Evolutionary conservation across 2,329 filamentous ascomycete species (phyloP).

Genomic region (Zymoseptoria brevis): DNA sequence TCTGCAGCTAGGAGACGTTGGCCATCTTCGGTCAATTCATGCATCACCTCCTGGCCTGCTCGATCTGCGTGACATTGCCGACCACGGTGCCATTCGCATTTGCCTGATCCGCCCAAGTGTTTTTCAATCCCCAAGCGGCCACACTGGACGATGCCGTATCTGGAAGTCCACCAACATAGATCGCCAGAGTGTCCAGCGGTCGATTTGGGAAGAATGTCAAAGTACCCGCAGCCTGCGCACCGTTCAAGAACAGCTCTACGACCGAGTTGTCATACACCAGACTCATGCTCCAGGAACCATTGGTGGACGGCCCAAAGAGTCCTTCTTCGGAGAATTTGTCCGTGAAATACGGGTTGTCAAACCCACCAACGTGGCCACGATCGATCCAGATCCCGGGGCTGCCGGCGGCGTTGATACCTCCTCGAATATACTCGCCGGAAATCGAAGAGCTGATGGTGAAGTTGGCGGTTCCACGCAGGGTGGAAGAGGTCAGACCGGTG

Average conservation of each 20-base stretch:
- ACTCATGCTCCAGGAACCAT: constrained; percentile 36
- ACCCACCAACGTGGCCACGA: constrained; percentile 42
- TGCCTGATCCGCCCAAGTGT: constrained; percentile 31
- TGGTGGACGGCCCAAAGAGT: constrained; percentile 16
- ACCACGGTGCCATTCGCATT: constrained; percentile 27
- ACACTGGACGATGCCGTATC: constrained; percentile 33
- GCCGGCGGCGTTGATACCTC: constrained; percentile 44
- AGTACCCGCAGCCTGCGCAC: constrained; percentile 44
- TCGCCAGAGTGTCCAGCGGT: constrained; percentile 33
- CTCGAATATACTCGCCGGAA: constrained; percentile 43
- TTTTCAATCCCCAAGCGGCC: constrained; percentile 33
- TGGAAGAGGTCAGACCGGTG: constrained; percentile 32
- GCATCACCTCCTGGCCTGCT: neutral
- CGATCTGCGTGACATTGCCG: constrained; percentile 28
- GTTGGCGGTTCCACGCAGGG: constrained; percentile 37
- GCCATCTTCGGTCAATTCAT: neutral
- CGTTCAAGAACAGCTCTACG: constrained; percentile 49
- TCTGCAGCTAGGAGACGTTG: neutral
- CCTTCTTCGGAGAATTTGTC: constrained; percentile 43
- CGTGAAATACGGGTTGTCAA: constrained; percentile 49
- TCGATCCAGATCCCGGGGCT: constrained; percentile 39
- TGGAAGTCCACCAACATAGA: constrained; percentile 31
- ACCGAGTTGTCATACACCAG: constrained; percentile 49
- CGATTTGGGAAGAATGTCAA: constrained; percentile 44
- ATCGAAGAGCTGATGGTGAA: constrained; percentile 46